Evolutionary conservation across 2,329 filamentous ascomycete species (phyloP).

Genomic region (Epichloe glyceriae): DNA sequence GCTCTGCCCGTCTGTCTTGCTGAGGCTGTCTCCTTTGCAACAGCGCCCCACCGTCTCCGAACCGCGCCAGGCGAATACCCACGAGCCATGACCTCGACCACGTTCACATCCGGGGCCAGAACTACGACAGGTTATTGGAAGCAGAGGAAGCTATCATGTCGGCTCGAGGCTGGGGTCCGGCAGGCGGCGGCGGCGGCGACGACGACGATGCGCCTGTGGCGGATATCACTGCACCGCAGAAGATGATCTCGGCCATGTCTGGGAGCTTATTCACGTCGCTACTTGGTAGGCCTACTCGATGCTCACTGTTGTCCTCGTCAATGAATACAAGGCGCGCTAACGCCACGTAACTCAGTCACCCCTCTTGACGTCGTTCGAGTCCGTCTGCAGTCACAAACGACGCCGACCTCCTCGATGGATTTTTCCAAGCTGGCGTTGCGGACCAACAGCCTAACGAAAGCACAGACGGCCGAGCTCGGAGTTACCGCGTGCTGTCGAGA

Average conservation of each 20-base stretch:
- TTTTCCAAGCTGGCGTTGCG: conserved; percentile 43
- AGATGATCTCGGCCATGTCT: conserved; percentile 87
- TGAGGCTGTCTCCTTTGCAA: not conserved
- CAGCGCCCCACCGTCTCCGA: not conserved
- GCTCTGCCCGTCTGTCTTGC: not conserved
- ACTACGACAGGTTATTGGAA: conserved; percentile 16
- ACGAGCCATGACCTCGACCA: conserved; percentile 3
- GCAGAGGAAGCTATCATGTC: conserved; percentile 18
- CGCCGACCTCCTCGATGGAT: conserved; percentile 35
- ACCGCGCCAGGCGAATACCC: not conserved
- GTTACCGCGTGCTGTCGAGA: conserved; percentile 93
- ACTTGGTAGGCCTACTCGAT: conserved; percentile 48
- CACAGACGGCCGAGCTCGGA: conserved; percentile 69
- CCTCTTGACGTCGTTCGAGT: conserved; percentile 95
- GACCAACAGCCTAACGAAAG: conserved; percentile 47
- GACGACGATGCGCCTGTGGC: conserved; percentile 25
- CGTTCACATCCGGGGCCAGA: conserved; percentile 11
- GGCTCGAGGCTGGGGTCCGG: conserved; percentile 8
- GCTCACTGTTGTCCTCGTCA: not conserved
- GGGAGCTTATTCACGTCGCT: conserved; percentile 84
- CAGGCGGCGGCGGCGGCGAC: conserved; percentile 5
- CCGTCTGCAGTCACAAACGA: conserved; percentile 72
- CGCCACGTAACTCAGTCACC: conserved; percentile 48
- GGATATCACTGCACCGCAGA: conserved; percentile 71
- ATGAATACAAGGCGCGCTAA: not conserved